Base-by-base conservation (phyloP, 257 asterid genomes). In the Thymus mandschuricus region DNA sequence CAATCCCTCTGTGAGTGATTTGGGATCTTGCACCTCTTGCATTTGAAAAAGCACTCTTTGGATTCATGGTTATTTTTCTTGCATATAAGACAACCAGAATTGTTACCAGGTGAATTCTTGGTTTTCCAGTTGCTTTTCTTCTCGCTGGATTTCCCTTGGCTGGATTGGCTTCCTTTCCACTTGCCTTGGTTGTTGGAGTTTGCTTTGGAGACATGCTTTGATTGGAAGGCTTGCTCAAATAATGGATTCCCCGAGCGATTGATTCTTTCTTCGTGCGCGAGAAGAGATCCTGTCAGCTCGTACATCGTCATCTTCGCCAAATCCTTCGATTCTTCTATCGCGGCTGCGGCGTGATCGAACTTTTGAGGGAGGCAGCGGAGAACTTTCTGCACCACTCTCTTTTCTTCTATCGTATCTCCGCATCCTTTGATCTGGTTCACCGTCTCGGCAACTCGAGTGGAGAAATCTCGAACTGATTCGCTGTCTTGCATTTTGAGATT, bases 401-500 rank as follows among this genome's bases (percentile, higher is more conserved):
- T 34, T 0, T 58, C 48, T 58, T 69, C 11, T 4, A 69, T 56
- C 0, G 46, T 28, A 13, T 30, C 58, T 0, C 46, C 58, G n/a
- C 57, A 30, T 8, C 48, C 13, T 74, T 64, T 64, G 12, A 64
- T 64, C 46, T 64, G 57, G 12, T 64, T 64, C 4, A 28, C 28
- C 10, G 29, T 45, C 43, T 64, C 38, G 3, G 11, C 5, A 28
- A 45, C 69, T 64, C 43, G 43, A 1, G 56, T 10, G 1, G 40
- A 43, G 55, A 63, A 43, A 10, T 63, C 55, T 9, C 68, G 15
- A 2, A 27, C 5, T 0, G 10, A 15, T 10, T 63, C 55, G 8
- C 35, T n/a, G 21, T 62, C 68, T 41, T 62, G 52, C 68, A 62
- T 62, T 62, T 62, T 62, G 35, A 62, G 68, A 62, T 62, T 62